Conservation (phyloP, 257 asterid species). For the Salvia splendens region DNA sequence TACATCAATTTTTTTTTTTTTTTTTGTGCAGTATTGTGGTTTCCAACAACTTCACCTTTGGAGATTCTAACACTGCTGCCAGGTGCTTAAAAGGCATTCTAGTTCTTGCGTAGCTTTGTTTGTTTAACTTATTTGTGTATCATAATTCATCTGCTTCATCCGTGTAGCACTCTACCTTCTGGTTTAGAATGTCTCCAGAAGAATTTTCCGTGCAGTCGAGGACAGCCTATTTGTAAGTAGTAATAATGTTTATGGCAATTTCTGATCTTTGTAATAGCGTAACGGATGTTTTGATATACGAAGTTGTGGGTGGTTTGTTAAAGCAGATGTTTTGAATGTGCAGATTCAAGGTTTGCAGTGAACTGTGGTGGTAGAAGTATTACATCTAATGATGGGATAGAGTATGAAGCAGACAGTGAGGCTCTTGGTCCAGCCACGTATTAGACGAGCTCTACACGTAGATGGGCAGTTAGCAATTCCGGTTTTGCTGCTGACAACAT, state of each 20-base stretch:
- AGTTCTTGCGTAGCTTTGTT: neutral
- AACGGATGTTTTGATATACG: too few species aligned
- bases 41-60: slow-evolving; percentile 65
- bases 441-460: slow-evolving; percentile 35
- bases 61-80: slow-evolving; percentile 40
- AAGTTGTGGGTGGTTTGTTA: too few species aligned
- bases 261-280: too few species aligned
- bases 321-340: neutral
- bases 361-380: slow-evolving; percentile 75
- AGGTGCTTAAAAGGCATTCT: slow-evolving; percentile 43
- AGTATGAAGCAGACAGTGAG: slow-evolving; percentile 54
- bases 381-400: slow-evolving; percentile 38
- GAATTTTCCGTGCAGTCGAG: slow-evolving; percentile 68
- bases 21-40: slow-evolving; percentile 59
- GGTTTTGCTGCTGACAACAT: slow-evolving; percentile 47
- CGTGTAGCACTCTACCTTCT: slow-evolving; percentile 54
- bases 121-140: neutral
- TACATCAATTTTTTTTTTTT: slow-evolving; percentile 4
- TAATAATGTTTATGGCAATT: too few species aligned
- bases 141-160: slow-evolving; percentile 18
- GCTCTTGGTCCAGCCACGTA: slow-evolving; percentile 76
- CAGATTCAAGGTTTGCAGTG: slow-evolving; percentile 69
- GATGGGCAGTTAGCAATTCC: slow-evolving; percentile 84
- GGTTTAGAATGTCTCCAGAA: slow-evolving; percentile 75
- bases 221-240: slow-evolving; percentile 63